Conservation (phyloP, 2,329 filamentous ascomycete species). For the Apiospora phragmitis region DNA sequence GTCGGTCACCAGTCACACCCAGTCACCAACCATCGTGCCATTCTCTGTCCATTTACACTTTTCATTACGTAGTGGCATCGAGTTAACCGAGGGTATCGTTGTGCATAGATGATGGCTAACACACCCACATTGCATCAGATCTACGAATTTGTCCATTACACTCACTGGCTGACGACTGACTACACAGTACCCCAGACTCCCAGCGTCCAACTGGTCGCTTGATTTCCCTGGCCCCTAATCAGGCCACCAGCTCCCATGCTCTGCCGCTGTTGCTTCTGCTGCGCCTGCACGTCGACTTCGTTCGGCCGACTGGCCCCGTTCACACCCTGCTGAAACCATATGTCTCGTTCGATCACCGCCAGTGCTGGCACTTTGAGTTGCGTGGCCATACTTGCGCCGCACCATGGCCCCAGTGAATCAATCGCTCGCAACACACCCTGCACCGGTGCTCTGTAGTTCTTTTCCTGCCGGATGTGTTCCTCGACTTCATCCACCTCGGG, state of each 20-base stretch:
- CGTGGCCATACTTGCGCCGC: slow-evolving; percentile 69
- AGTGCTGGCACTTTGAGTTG: slow-evolving; percentile 69
- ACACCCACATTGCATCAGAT: background rate
- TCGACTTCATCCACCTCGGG: slow-evolving; percentile 60
- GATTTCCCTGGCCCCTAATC: slow-evolving; percentile 39
- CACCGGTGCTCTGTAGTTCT: slow-evolving; percentile 40
- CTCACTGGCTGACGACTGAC: background rate
- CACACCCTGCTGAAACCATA: slow-evolving; percentile 68
- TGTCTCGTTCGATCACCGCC: slow-evolving; percentile 69
- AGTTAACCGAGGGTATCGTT: background rate
- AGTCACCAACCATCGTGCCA: slow-evolving; percentile 5
- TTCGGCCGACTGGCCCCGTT: slow-evolving; percentile 59
- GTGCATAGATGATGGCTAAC: background rate
- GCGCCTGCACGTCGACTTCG: slow-evolving; percentile 59
- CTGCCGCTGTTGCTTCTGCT: slow-evolving; percentile 52
- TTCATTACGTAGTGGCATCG: background rate
- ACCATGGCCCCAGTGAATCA: slow-evolving; percentile 72
- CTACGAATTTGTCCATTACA: background rate
- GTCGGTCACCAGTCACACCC: background rate
- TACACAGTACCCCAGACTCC: slow-evolving; percentile 60
- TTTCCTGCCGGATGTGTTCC: slow-evolving; percentile 50
- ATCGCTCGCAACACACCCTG: slow-evolving; percentile 65
- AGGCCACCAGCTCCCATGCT: slow-evolving; percentile 62
- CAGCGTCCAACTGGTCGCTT: slow-evolving; percentile 57
- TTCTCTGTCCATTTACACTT: background rate